Evolutionary conservation across 305 asterid genomes (phyloP).

Genomic region (Coffea humblotiana): DNA sequence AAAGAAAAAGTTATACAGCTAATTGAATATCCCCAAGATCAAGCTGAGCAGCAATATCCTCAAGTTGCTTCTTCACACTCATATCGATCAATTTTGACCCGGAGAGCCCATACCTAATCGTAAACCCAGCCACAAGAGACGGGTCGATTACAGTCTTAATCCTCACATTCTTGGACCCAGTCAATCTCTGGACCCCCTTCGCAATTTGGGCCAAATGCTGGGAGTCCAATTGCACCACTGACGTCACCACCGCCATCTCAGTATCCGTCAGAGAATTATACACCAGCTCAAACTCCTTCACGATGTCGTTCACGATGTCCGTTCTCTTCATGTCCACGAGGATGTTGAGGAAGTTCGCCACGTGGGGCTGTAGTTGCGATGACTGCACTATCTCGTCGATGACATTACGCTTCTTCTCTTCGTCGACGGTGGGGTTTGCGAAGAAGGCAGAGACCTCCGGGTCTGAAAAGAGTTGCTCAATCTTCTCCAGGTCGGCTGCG

Average conservation of each 20-base stretch:
- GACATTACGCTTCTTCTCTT: too few relatives aligned
- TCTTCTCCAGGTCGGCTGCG: constrained; percentile 57
- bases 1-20: constrained; percentile 29
- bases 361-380: too few relatives aligned
- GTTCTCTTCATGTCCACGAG: constrained; percentile 72
- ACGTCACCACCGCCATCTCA: constrained; percentile 70
- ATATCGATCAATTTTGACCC: constrained; percentile 86
- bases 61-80: constrained; percentile 94
- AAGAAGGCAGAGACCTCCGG: constrained; percentile 44
- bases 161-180: constrained; percentile 68
- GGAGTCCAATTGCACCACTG: constrained; percentile 77
- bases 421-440: constrained; percentile 38
- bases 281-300: constrained; percentile 63
- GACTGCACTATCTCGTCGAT: too few relatives aligned
- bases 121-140: constrained; percentile 84
- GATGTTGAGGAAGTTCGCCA: constrained; percentile 32
- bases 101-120: constrained; percentile 62
- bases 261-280: constrained; percentile 62
- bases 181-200: constrained; percentile 71
- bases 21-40: constrained; percentile 68
- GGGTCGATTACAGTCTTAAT: constrained; percentile 68
- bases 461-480: constrained; percentile 59
- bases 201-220: constrained; percentile 82
- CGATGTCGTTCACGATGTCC: constrained; percentile 49
- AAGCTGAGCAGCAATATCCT: constrained; percentile 69